phyloP scores from a whole-genome alignment of 1,284 basidiomycete genomes.

The Ganoderma resinaceum region DNA sequence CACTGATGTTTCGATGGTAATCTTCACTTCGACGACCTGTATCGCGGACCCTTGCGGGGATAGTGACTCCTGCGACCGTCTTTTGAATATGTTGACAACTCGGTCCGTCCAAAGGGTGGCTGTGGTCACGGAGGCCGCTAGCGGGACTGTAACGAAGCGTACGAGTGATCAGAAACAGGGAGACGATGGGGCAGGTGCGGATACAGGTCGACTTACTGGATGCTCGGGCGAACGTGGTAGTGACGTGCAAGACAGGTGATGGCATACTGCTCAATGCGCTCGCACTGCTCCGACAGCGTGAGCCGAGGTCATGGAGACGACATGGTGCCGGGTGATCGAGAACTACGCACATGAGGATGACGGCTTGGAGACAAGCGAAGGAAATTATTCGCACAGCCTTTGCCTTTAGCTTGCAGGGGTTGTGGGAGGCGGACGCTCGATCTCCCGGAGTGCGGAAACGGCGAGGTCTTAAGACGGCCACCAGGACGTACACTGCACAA shows the following conservation, averaged over 20 bases:
- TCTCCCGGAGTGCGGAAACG: constrained; percentile 14
- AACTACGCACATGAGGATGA: constrained; percentile 32
- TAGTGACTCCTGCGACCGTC: not conserved
- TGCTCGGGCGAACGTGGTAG: constrained; percentile 32
- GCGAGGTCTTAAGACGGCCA: constrained; percentile 22
- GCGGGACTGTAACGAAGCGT: constrained; percentile 28
- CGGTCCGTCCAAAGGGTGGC: not conserved
- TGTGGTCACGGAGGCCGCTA: constrained; percentile 16
- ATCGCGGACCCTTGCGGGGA: not conserved
- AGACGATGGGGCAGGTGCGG: not conserved
- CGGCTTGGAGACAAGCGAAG: constrained; percentile 34
- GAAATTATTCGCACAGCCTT: constrained; percentile 27
- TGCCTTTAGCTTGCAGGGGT: constrained; percentile 15
- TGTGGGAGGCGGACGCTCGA: constrained; percentile 14
- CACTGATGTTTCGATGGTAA: not conserved
- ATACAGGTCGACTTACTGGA: constrained; percentile 24
- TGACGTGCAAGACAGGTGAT: constrained; percentile 22
- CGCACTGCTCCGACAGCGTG: constrained; percentile 17
- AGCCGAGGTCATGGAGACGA: not conserved
- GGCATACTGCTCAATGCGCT: constrained; percentile 25
- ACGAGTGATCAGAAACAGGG: not conserved
- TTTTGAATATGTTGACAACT: not conserved
- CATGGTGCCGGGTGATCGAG: not conserved
- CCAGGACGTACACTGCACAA: constrained; percentile 27
- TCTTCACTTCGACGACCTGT: not conserved